Percentiles rank a stretch among this genome's conserved stretches.
phyloP scores from a whole-genome alignment of 164 flowering plant species.

The Tetracentron sinense region DNA sequence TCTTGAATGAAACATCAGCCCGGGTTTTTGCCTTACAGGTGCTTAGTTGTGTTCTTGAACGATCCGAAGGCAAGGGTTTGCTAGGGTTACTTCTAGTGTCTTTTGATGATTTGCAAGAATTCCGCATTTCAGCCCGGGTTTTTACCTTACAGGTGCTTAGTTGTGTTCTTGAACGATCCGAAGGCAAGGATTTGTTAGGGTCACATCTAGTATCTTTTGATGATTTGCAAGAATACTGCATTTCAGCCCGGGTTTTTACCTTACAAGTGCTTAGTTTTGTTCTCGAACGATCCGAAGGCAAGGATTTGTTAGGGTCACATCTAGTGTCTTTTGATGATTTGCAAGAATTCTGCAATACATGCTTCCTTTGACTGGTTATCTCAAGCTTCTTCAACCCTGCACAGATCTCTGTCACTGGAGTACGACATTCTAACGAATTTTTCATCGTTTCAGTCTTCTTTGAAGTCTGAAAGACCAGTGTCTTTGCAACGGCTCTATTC shows the following conservation, averaged over 20 bases:
- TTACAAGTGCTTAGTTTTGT: too few relatives aligned
- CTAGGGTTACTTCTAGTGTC: too few relatives aligned
- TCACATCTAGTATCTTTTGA: too few relatives aligned
- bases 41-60: slow-evolving; percentile 31
- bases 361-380: slow-evolving; percentile 40
- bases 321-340: slow-evolving; percentile 21
- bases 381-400: slow-evolving; percentile 63
- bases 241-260: too few relatives aligned
- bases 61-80: too few relatives aligned
- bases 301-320: slow-evolving; percentile 14
- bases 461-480: slow-evolving; percentile 65
- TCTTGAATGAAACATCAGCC: slow-evolving; percentile 29
- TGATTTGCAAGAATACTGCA: too few relatives aligned
- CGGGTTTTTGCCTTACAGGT: too few relatives aligned
- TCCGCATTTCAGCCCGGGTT: too few relatives aligned
- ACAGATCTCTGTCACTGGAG: slow-evolving; percentile 46
- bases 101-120: too few relatives aligned
- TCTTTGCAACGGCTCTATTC: slow-evolving; percentile 46
- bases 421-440: slow-evolving; percentile 29
- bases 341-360: slow-evolving; percentile 18
- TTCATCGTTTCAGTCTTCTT: slow-evolving; percentile 47
- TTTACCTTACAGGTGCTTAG: too few relatives aligned
- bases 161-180: slow-evolving; percentile 28
- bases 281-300: slow-evolving; percentile 22
- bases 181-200: too few relatives aligned